phyloP scores from a whole-genome alignment of 768 basidiomycete species.

The Fomitopsis pulvina region DNA sequence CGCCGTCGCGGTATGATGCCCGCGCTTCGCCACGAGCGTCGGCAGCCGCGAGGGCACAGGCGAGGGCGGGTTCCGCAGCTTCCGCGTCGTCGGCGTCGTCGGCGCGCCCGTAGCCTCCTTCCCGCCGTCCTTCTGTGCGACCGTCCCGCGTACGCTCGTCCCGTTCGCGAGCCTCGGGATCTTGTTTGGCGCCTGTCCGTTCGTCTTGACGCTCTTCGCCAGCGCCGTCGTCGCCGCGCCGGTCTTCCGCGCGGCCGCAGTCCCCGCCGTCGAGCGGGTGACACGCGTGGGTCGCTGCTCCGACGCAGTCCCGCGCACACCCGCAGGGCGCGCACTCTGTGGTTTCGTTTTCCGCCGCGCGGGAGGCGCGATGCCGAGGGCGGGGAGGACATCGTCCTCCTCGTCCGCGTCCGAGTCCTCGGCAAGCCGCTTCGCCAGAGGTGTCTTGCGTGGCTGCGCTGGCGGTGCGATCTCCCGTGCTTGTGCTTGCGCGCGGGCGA shows the following conservation, averaged over 20 bases:
- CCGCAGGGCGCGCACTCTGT: conserved; percentile 23
- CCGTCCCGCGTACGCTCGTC: conserved; percentile 46
- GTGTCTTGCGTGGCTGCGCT: conserved; percentile 85
- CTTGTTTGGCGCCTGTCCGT: conserved; percentile 30
- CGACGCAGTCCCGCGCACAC: conserved; percentile 50
- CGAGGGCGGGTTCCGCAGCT: conserved; percentile 43
- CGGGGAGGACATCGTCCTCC: conserved; percentile 56
- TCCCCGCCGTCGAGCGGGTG: conserved; percentile 61
- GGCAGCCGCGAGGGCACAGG: conserved; percentile 75
- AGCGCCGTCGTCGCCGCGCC: conserved; percentile 15
- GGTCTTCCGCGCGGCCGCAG: conserved; percentile 23
- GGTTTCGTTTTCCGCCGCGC: conserved; percentile 21
- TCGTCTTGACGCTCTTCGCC: conserved; percentile 20
- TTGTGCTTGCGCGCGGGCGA: conserved; percentile 62
- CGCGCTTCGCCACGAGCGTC: conserved; percentile 56
- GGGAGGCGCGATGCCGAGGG: conserved; percentile 45
- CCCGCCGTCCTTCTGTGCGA: conserved; percentile 28
- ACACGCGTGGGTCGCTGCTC: conserved; percentile 72
- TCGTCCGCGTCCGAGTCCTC: conserved; percentile 68
- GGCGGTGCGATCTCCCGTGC: conserved; percentile 70
- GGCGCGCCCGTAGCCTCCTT: conserved; percentile 20
- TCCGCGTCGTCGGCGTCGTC: conserved; percentile 25
- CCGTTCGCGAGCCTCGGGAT: conserved; percentile 32
- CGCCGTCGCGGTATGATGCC: conserved; percentile 33
- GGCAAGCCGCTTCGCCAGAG: conserved; percentile 63